Conservation (phyloP, 2,329 filamentous ascomycete genomes). For the Pestalotiopsis sp. region DNA sequence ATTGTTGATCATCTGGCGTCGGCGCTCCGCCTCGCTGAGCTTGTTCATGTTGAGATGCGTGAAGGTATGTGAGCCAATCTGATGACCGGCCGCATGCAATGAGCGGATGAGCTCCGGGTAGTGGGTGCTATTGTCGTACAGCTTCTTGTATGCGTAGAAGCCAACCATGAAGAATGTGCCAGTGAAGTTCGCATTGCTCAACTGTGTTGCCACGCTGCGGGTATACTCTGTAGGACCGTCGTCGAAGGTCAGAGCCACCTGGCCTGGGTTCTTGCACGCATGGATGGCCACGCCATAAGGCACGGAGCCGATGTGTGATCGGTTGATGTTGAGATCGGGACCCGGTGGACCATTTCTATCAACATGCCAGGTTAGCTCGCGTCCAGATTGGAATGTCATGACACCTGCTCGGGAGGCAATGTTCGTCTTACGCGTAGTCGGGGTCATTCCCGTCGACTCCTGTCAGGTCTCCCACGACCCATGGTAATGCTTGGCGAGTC, state of each 20-base stretch:
- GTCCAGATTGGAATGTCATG: not conserved
- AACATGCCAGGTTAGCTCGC: not conserved
- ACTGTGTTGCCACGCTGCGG: slow-evolving; percentile 32
- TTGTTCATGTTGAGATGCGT: slow-evolving; percentile 43
- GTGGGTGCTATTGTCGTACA: slow-evolving; percentile 42
- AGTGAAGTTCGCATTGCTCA: slow-evolving; percentile 32
- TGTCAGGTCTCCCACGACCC: not conserved
- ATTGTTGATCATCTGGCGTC: slow-evolving; percentile 44
- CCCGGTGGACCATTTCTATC: not conserved
- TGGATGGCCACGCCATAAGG: slow-evolving; percentile 36
- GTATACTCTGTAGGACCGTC: slow-evolving; percentile 40
- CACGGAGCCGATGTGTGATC: slow-evolving; percentile 22
- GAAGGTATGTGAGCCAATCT: slow-evolving; percentile 51
- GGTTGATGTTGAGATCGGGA: not conserved
- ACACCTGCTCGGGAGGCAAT: not conserved
- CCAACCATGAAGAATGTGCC: slow-evolving; percentile 41
- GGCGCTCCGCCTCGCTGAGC: slow-evolving; percentile 33
- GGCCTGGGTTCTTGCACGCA: slow-evolving; percentile 29
- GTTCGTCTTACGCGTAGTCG: not conserved
- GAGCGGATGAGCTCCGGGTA: slow-evolving; percentile 43
- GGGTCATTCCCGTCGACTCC: not conserved
- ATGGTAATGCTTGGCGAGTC: not conserved
- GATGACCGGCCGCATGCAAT: slow-evolving; percentile 47
- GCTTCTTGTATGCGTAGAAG: slow-evolving; percentile 34
- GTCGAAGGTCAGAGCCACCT: slow-evolving; percentile 40